Conservation (phyloP, 164 flowering plant genomes). For the Pachysandra terminalis region DNA sequence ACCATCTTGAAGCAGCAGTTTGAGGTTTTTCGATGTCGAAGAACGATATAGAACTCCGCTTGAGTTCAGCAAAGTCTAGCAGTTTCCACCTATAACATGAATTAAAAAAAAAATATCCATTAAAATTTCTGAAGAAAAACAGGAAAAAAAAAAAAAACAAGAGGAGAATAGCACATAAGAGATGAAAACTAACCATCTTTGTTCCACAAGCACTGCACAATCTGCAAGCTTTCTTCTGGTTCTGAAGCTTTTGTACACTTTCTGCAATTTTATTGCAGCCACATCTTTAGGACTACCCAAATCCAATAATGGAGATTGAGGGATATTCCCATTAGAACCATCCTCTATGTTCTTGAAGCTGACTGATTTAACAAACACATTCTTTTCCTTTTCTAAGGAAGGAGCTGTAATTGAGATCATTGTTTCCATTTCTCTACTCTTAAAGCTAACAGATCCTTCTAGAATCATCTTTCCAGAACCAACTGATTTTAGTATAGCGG, state of each 20-base stretch:
- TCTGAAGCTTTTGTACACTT: constrained; percentile 63
- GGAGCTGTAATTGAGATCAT: constrained; percentile 36
- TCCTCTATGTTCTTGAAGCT: constrained; percentile 11
- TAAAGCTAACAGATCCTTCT: constrained; percentile 54
- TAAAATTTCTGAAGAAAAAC: no score
- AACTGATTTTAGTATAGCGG: constrained; percentile 44
- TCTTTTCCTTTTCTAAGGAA: constrained; percentile 14
- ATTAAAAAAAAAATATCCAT: no score
- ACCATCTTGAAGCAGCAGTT: constrained; percentile 70
- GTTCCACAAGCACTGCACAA: constrained; percentile 71
- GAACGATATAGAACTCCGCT: constrained; percentile 69
- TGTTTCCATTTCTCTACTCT: constrained; percentile 36
- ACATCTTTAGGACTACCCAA: constrained; percentile 14
- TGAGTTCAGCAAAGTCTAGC: constrained; percentile 71
- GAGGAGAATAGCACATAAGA: not conserved
- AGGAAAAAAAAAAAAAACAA: not conserved
- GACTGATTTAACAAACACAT: constrained; percentile 1
- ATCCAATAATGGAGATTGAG: not conserved
- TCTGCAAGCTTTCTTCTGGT: constrained; percentile 67
- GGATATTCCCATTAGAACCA: constrained; percentile 7
- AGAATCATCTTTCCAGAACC: constrained; percentile 37
- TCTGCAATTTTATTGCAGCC: constrained; percentile 63
- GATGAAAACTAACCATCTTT: constrained; percentile 40
- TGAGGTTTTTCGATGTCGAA: constrained; percentile 65
- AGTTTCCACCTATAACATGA: constrained; percentile 51